phyloP scores from a whole-genome alignment of 306 rosid genomes.

The Fagus crenata region DNA sequence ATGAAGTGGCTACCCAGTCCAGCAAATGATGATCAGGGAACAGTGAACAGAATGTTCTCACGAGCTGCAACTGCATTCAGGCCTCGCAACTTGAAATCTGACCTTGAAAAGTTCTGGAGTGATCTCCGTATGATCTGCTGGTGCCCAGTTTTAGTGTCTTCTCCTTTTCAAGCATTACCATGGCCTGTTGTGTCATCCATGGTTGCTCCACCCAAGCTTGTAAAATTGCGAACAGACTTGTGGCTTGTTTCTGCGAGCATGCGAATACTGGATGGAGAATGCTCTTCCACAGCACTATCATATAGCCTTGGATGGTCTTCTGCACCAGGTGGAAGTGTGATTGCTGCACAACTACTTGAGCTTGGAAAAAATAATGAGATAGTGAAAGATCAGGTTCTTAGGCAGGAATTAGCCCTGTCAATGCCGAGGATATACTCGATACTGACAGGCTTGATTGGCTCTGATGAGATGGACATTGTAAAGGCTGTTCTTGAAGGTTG shows the following conservation, averaged over 20 bases:
- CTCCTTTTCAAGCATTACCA: slow-evolving; percentile 79
- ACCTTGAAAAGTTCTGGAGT: slow-evolving; percentile 84
- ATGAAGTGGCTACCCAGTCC: slow-evolving; percentile 83
- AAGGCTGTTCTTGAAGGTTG: slow-evolving; percentile 97
- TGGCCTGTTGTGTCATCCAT: slow-evolving; percentile 86
- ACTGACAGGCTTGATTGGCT: slow-evolving; percentile 64
- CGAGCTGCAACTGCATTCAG: slow-evolving; percentile 71
- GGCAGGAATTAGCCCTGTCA: slow-evolving; percentile 84
- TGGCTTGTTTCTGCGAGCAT: slow-evolving; percentile 98
- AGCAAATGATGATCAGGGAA: slow-evolving; percentile 56
- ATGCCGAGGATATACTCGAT: slow-evolving; percentile 94
- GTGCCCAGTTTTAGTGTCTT: slow-evolving; percentile 81
- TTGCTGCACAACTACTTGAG: slow-evolving; percentile 94
- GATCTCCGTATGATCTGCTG: slow-evolving; percentile 79
- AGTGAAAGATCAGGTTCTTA: slow-evolving; percentile 78
- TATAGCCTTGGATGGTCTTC: slow-evolving; percentile 84
- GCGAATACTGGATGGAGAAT: slow-evolving; percentile 88
- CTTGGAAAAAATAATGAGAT: slow-evolving; percentile 92
- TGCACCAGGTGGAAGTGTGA: slow-evolving; percentile 91
- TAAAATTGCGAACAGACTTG: slow-evolving; percentile 67
- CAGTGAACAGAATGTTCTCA: slow-evolving; percentile 74
- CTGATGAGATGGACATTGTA: slow-evolving; percentile 96
- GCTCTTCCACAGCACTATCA: slow-evolving; percentile 81
- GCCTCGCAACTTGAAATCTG: slow-evolving; percentile 63
- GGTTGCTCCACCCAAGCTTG: slow-evolving; percentile 98